Conservation (phyloP, 331 rosid species). For the Spiraea crenata region DNA sequence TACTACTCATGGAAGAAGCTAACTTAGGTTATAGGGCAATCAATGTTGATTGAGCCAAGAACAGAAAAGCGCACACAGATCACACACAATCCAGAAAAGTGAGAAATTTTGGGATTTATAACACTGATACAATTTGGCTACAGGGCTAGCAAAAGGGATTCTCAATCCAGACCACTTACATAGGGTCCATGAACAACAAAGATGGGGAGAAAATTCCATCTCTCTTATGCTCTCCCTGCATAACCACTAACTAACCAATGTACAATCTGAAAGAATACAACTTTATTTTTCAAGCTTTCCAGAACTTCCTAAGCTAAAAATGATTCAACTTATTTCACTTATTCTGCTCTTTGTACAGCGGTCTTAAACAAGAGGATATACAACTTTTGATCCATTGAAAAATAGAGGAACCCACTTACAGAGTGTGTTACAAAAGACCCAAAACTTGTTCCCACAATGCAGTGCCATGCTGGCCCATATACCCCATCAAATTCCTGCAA, state of each 20-base stretch:
- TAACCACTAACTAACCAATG: background rate
- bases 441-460: conserved; percentile 93
- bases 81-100: background rate
- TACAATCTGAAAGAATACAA: conserved; percentile 15
- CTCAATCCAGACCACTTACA: conserved; percentile 8
- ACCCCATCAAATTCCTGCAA: conserved; percentile 92
- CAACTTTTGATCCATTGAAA: conserved; percentile 80
- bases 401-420: conserved; percentile 88
- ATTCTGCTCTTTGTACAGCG: conserved; percentile 72
- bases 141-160: conserved; percentile 6
- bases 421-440: conserved; percentile 99
- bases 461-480: conserved; percentile 99
- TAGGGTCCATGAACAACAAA: background rate
- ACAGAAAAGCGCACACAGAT: background rate
- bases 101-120: background rate
- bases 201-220: conserved; percentile 2
- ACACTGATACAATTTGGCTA: conserved; percentile 1
- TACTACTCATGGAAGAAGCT: background rate
- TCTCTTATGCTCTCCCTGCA: conserved; percentile 5
- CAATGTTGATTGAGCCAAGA: background rate
- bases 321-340: background rate
- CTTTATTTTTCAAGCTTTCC: conserved; percentile 14
- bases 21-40: background rate
- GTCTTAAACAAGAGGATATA: conserved; percentile 85
- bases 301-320: conserved; percentile 30